Evolutionary conservation across 2,329 filamentous ascomycete species (phyloP).

Genomic region (Neofusicoccum kwambonambiense): DNA sequence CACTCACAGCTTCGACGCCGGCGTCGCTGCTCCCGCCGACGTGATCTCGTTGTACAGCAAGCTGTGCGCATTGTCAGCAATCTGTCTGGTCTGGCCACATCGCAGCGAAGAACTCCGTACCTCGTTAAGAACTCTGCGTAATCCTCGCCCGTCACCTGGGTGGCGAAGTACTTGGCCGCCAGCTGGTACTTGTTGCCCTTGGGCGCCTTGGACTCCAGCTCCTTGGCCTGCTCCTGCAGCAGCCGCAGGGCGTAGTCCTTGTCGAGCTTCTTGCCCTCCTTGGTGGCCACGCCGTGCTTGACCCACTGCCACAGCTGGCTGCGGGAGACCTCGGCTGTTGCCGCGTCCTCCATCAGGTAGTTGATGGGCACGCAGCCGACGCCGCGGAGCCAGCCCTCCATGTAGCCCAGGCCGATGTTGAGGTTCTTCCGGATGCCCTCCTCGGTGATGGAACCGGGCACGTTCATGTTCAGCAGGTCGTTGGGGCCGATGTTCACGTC

Average conservation of each 20-base stretch:
- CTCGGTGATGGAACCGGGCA: conserved; percentile 88
- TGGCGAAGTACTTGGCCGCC: conserved; percentile 87
- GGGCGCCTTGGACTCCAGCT: conserved; percentile 69
- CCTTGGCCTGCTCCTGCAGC: conserved; percentile 79
- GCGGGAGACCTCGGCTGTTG: conserved; percentile 92
- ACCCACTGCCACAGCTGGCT: conserved; percentile 98
- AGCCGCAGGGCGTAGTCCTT: conserved; percentile 87
- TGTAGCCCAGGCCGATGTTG: conserved; percentile 93
- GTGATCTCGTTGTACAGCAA: conserved; percentile 85
- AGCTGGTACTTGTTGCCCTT: conserved; percentile 90
- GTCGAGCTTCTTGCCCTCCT: conserved; percentile 88
- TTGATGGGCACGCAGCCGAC: conserved; percentile 97
- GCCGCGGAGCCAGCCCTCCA: conserved; percentile 97
- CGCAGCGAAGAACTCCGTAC: conserved; percentile 49
- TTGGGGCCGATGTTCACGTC: conserved; percentile 83
- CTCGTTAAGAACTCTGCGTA: conserved; percentile 94
- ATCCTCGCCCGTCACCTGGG: conserved; percentile 93
- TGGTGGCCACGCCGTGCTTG: conserved; percentile 68
- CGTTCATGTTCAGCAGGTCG: conserved; percentile 97
- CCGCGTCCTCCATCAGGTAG: conserved; percentile 97
- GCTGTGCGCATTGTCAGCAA: conserved; percentile 44
- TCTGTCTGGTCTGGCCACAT: not conserved
- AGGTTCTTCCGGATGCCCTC: conserved; percentile 96
- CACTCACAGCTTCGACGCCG: conserved; percentile 15
- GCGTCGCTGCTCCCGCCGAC: not conserved